phyloP scores from a whole-genome alignment of 208 protist genomes.

The Leishmania mexicana region DNA sequence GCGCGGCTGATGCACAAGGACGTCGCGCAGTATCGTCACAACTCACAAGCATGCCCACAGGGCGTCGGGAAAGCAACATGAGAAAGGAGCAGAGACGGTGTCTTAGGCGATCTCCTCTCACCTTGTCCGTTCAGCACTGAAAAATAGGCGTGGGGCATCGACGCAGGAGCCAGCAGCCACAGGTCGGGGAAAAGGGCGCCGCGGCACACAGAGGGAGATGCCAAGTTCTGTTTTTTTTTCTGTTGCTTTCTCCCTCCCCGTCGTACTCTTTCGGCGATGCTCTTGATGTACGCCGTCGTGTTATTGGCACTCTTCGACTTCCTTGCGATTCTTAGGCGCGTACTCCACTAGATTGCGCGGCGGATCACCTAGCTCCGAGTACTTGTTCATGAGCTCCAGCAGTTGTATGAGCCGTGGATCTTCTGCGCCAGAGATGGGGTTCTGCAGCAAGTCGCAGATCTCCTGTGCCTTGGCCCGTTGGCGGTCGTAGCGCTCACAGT shows the following conservation, averaged over 20 bases:
- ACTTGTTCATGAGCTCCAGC: constrained; percentile 72
- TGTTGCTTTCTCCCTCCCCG: neutral
- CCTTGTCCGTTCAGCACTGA: neutral
- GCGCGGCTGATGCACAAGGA: neutral
- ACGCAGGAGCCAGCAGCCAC: neutral
- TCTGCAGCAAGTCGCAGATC: constrained; percentile 64
- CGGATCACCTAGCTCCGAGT: constrained; percentile 64
- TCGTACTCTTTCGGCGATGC: neutral
- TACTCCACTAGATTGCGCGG: constrained; percentile 46
- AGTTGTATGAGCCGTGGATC: constrained; percentile 46
- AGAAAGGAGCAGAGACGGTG: neutral
- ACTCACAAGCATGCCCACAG: neutral
- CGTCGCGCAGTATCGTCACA: neutral
- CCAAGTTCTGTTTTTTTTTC: neutral
- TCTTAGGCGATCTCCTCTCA: neutral
- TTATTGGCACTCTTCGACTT: neutral
- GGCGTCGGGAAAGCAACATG: neutral
- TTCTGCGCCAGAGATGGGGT: constrained; percentile 48
- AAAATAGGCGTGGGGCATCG: neutral
- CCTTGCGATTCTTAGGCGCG: constrained; percentile 16
- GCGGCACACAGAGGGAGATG: neutral
- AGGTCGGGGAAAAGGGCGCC: neutral
- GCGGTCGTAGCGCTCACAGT: constrained; percentile 49
- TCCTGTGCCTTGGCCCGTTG: constrained; percentile 53
- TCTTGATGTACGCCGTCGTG: neutral